Evolutionary conservation across 768 basidiomycete genomes (phyloP).

Genomic region (Amanita exitialis): DNA sequence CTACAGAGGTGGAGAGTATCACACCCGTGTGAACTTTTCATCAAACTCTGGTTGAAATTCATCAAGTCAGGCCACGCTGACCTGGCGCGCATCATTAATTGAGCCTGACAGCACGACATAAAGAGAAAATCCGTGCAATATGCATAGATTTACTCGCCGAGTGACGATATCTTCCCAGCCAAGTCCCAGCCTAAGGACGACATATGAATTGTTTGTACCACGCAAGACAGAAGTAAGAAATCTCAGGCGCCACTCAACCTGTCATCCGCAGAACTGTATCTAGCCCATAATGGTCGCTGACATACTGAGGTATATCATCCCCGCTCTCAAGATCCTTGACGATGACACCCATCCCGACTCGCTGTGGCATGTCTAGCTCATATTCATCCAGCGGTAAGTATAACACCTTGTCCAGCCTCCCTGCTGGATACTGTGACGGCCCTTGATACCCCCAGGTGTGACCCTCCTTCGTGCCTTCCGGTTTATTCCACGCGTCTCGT

Average conservation of each 20-base stretch:
- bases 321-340: conserved; percentile 18
- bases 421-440: conserved; percentile 31
- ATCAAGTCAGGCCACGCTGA: not conserved
- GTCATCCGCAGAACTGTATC: conserved; percentile 25
- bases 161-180: too few relatives aligned
- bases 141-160: too few relatives aligned
- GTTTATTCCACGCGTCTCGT: conserved; percentile 47
- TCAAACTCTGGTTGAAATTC: not conserved
- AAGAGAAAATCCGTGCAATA: too few relatives aligned
- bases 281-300: conserved; percentile 65
- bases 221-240: not conserved
- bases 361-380: conserved; percentile 40
- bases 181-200: not conserved
- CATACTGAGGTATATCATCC: conserved; percentile 28
- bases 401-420: conserved; percentile 57
- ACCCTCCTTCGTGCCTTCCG: conserved; percentile 32
- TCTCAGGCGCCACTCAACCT: conserved; percentile 12
- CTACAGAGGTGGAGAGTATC: not conserved
- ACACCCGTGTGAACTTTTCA: not conserved
- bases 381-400: conserved; percentile 41
- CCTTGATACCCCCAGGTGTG: conserved; percentile 70
- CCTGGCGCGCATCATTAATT: not conserved
- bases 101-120: not conserved
- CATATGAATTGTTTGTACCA: too few relatives aligned
- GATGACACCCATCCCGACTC: conserved; percentile 47